Base-by-base conservation (phyloP, 2,329 filamentous ascomycete species). In the Neopestalotiopsis sp. region DNA sequence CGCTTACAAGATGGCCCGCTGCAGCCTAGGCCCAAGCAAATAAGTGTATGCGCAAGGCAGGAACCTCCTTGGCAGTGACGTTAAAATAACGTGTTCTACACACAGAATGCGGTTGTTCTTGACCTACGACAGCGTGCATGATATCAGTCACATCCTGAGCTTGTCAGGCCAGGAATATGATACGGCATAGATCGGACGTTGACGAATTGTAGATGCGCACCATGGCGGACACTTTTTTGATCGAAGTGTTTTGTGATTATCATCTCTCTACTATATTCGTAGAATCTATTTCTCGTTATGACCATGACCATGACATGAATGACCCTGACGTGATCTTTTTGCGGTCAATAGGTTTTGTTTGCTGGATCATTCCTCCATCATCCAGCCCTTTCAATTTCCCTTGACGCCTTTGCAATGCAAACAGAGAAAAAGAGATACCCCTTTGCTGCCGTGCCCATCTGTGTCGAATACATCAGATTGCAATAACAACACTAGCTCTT, bases 361-460 rank as follows among this genome's bases (percentile, higher is more conserved):
- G 61, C 67, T 20, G 61, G 56, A 61, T 53, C 28, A 40, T 57
- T 40, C 66, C 70, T 68, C 65, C 68, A 45, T 57, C 70, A 72
- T 74, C 70, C 71, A 73, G 68, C 70, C 71, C 71, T 70, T 74
- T 73, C 71, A 67, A 42, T 67, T 68, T 71, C 74, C 78, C 79
- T 70, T 76, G 78, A 80, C 79, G 79, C 79, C 79, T 76, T 72
- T 80, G 77, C 78, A 79, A 81, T 81, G 79, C 78, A 78, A 79
- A 77, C 74, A 70, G 74, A 77, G 70, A 74, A 76, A 75, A 71
- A 78, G 76, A 32, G 42, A 45, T 30, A 61, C 24, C 76, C 74
- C 71, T 71, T 71, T 74, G 72, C 73, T 71, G 71, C 72, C 73
- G 72, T 73, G 70, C 58, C 70, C 72, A 61, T 67, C 65, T 38